These are phyloP conservation scores for Xylariaceae sp. DNA, from an alignment of 2,329 filamentous ascomycete genomes.

Conservation along the genomic window DNA sequence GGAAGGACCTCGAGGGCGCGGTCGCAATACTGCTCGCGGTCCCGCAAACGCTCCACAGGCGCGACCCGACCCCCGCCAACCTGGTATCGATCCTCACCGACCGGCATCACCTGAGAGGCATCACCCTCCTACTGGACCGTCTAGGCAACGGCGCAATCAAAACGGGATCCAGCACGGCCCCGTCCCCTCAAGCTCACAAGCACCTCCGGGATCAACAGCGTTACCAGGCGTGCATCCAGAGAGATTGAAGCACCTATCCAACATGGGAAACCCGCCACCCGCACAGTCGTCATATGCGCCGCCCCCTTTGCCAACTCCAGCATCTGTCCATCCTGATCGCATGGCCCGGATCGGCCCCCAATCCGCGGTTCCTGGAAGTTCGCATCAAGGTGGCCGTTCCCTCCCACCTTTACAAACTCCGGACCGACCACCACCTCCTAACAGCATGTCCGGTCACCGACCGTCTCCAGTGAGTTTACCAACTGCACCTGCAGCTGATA, in stretches of 20 bases:
- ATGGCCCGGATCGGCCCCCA: conserved; percentile 34
- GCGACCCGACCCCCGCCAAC: conserved; percentile 41
- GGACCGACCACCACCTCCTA: conserved; percentile 29
- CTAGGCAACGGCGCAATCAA: conserved; percentile 41
- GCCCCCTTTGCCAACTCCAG: conserved; percentile 21
- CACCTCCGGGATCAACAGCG: conserved; percentile 20
- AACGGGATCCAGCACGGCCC: conserved; percentile 25
- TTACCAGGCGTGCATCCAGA: conserved; percentile 30
- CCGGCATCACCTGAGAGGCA: conserved; percentile 45
- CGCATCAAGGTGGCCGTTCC: conserved; percentile 25
- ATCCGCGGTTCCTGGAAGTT: conserved; percentile 21
- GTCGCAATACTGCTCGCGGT: conserved; percentile 38
- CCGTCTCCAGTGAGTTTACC: conserved; percentile 22
- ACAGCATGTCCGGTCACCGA: conserved; percentile 25
- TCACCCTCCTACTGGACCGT: conserved; percentile 47
- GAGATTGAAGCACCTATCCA: conserved; percentile 28
- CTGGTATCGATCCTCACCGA: conserved; percentile 37
- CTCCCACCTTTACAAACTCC: conserved; percentile 31
- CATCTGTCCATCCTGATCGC: conserved; percentile 39
- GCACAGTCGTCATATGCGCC: conserved; percentile 22
- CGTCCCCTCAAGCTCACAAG: conserved; percentile 24
- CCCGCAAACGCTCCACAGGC: conserved; percentile 34
- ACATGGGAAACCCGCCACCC: conserved; percentile 17
- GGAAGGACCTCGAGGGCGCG: conserved; percentile 51
- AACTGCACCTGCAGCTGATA: conserved; percentile 23